Conservation (phyloP, 164 flowering plant genomes). For the Saururus chinensis region DNA sequence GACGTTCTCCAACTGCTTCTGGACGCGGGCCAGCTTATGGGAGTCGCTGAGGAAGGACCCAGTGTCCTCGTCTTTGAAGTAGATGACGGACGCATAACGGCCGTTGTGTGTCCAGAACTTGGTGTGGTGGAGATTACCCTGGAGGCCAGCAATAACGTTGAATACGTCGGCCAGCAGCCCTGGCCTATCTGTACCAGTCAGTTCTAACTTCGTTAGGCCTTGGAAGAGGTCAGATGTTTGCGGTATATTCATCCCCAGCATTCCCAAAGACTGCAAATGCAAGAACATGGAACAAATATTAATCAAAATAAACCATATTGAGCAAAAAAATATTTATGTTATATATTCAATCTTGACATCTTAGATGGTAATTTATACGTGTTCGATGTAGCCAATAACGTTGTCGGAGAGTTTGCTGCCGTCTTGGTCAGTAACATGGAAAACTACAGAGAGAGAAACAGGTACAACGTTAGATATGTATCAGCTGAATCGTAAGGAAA, state of each 20-base stretch:
- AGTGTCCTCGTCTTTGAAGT: slow-evolving; percentile 57
- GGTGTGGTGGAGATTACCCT: slow-evolving; percentile 75
- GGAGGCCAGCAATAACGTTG: slow-evolving; percentile 76
- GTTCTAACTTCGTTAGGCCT: slow-evolving; percentile 70
- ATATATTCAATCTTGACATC: too few species aligned
- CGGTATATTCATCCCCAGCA: slow-evolving; percentile 14
- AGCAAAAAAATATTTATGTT: too few species aligned
- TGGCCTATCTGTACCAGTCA: slow-evolving; percentile 77
- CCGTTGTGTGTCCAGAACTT: slow-evolving; percentile 94
- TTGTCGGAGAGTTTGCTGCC: slow-evolving; percentile 79
- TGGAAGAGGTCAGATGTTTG: slow-evolving; percentile 10
- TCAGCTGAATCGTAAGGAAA: too few species aligned
- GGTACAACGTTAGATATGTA: too few species aligned
- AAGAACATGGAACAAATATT: too few species aligned
- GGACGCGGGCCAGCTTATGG: slow-evolving; percentile 40
- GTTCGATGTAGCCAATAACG: slow-evolving; percentile 63
- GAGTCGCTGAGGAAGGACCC: slow-evolving; percentile 63
- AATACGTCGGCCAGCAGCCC: slow-evolving; percentile 85
- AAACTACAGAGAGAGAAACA: slow-evolving; percentile 34
- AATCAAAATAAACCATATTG: too few species aligned
- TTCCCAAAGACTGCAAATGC: slow-evolving; percentile 66
- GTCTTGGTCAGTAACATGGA: slow-evolving; percentile 77
- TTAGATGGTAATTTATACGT: slow-evolving; percentile 27
- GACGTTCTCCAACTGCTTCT: slow-evolving; percentile 55
- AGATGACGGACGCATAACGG: slow-evolving; percentile 79